Conservation (phyloP, 768 basidiomycete species). For the Rhizopogon sp. region DNA sequence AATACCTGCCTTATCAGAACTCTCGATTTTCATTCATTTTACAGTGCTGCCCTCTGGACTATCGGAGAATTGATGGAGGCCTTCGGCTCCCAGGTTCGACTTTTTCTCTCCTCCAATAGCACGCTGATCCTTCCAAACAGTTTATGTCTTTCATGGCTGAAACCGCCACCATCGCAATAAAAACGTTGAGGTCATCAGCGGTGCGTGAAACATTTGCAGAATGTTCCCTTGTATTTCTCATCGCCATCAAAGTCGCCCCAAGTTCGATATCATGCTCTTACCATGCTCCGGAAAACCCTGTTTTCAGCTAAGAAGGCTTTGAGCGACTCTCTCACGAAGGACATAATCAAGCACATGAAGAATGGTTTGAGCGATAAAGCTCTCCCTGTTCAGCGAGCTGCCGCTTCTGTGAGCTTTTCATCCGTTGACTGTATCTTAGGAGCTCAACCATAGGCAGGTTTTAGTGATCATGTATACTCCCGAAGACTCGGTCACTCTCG, state of each 20-base stretch:
- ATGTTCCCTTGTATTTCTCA: conserved; percentile 2
- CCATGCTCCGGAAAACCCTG: conserved; percentile 77
- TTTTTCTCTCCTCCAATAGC: not conserved
- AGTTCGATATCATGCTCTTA: conserved; percentile 76
- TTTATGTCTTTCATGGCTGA: conserved; percentile 96
- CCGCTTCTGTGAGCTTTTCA: conserved; percentile 55
- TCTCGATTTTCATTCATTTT: conserved; percentile 4
- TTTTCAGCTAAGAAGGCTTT: conserved; percentile 77
- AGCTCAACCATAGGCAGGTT: conserved; percentile 33
- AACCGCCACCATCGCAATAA: conserved; percentile 60
- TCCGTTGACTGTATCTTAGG: not conserved
- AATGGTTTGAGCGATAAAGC: conserved; percentile 76
- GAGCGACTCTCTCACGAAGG: conserved; percentile 71
- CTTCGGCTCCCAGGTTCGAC: conserved; percentile 77
- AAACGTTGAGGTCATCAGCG: conserved; percentile 65
- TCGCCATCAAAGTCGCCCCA: conserved; percentile 56
- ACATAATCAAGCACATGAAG: conserved; percentile 81
- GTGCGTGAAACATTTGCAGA: conserved; percentile 37
- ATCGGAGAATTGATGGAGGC: conserved; percentile 85
- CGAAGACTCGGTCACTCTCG: conserved; percentile 47
- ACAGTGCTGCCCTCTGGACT: conserved; percentile 78
- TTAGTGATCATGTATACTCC: conserved; percentile 55
- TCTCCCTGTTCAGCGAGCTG: conserved; percentile 78
- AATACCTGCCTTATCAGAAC: not conserved
- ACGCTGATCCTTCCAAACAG: conserved; percentile 33